These are phyloP conservation scores for Glomus cerebriforme DNA, from an alignment of 192 early-diverging fungal species.

Conservation along the genomic window DNA sequence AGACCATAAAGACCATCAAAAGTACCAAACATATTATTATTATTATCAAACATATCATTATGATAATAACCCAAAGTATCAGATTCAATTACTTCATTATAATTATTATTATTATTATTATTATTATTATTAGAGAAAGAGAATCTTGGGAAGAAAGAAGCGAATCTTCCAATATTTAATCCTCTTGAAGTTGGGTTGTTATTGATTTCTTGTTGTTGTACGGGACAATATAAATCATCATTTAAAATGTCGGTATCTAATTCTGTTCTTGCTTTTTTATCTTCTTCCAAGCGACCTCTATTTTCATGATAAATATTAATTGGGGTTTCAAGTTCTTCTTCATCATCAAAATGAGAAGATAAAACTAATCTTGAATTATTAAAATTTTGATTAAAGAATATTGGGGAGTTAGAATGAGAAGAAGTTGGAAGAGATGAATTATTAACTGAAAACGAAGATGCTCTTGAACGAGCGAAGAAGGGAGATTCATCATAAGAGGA, in stretches of 20 bases:
- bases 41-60: neutral
- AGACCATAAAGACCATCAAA: neutral
- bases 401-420: neutral
- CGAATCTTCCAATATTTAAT: neutral
- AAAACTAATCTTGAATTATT: neutral
- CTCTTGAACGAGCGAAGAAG: neutral
- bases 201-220: neutral
- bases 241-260: neutral
- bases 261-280: neutral
- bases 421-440: neutral
- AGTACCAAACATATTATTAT: neutral
- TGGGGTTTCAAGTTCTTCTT: neutral
- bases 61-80: neutral
- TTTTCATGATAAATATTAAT: neutral
- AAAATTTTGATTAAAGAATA: neutral
- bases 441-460: neutral
- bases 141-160: neutral
- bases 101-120: no score
- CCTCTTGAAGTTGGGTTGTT: neutral
- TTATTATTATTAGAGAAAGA: no score
- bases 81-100: neutral
- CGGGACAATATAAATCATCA: neutral
- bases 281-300: neutral
- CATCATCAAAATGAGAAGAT: neutral
- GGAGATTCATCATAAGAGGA: neutral